Evolutionary conservation across 371 early-diverging fungal species (phyloP).

Genomic region (Fennellomyces sp.): DNA sequence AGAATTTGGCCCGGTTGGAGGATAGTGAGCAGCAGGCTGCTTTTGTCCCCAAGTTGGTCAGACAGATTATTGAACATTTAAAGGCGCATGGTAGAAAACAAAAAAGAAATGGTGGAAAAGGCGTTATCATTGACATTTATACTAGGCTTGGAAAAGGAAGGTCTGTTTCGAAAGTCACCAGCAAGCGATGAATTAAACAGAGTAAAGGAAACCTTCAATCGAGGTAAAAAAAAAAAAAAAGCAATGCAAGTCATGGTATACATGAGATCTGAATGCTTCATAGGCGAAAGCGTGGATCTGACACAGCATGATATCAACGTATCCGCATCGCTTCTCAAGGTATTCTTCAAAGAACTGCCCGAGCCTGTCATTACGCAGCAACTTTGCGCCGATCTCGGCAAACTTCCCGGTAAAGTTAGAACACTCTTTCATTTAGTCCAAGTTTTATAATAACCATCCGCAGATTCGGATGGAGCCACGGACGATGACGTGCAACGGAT

Average conservation of each 20-base stretch:
- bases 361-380: constrained; percentile 65
- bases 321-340: constrained; percentile 83
- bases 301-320: constrained; percentile 76
- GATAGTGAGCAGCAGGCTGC: constrained; percentile 10
- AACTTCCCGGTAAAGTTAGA: constrained; percentile 33
- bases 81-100: constrained; percentile 26
- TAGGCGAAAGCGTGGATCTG: constrained; percentile 58
- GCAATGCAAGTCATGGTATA: neutral
- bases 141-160: constrained; percentile 80
- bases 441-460: neutral
- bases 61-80: constrained; percentile 33
- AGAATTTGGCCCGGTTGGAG: constrained; percentile 35
- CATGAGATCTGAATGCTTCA: neutral
- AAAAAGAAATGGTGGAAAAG: neutral
- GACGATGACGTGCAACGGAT: constrained; percentile 25
- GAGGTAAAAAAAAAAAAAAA: constrained; percentile 33
- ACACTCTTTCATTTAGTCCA: neutral
- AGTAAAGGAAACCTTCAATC: constrained; percentile 73
- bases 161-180: constrained; percentile 90
- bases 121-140: neutral
- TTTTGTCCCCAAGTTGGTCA: constrained; percentile 38
- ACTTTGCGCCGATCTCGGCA: constrained; percentile 38
- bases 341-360: constrained; percentile 86
- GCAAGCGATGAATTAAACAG: constrained; percentile 49
- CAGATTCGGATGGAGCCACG: constrained; percentile 7